Percentiles rank a stretch among this genome's conserved stretches.
These are phyloP conservation scores for Allantophomopsis cytisporea DNA, from an alignment of 2,329 filamentous ascomycete genomes.

Conservation along the genomic window DNA sequence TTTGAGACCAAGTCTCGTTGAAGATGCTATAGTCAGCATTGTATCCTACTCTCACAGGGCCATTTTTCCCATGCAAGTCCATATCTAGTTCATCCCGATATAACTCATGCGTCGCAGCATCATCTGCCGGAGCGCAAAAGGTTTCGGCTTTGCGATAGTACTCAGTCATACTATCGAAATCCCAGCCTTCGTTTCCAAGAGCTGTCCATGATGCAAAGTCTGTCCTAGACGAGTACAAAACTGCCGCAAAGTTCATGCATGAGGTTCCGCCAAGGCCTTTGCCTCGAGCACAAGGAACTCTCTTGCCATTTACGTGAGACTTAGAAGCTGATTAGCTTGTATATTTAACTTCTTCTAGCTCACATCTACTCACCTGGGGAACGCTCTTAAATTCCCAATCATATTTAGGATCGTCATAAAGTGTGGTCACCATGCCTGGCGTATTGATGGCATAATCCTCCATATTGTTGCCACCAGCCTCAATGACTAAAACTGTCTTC, in stretches of 20 bases:
- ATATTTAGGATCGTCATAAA: constrained; percentile 21
- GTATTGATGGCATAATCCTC: constrained; percentile 21
- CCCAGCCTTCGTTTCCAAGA: constrained; percentile 26
- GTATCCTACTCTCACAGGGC: neutral
- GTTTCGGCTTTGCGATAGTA: constrained; percentile 23
- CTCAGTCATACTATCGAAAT: constrained; percentile 19
- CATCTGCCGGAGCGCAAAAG: constrained; percentile 1
- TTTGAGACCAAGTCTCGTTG: no score
- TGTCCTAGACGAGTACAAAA: constrained; percentile 5
- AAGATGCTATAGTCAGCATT: no score
- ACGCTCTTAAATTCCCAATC: constrained; percentile 22
- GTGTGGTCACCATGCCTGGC: constrained; percentile 20
- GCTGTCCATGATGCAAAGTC: constrained; percentile 23
- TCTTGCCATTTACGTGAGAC: no score
- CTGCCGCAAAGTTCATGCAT: constrained; percentile 23
- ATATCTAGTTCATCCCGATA: neutral
- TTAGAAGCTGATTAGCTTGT: no score
- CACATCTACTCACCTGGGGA: constrained; percentile 17
- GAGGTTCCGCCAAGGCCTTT: constrained; percentile 22
- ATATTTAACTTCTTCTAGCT: no score
- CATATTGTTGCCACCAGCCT: constrained; percentile 22
- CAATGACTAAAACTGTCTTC: constrained; percentile 23
- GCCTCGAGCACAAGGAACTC: constrained; percentile 16
- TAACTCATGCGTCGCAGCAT: neutral
- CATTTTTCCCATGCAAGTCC: constrained; percentile 1